Evolutionary conservation across 768 basidiomycete species (phyloP).

Genomic region (Pholiota conissans): DNA sequence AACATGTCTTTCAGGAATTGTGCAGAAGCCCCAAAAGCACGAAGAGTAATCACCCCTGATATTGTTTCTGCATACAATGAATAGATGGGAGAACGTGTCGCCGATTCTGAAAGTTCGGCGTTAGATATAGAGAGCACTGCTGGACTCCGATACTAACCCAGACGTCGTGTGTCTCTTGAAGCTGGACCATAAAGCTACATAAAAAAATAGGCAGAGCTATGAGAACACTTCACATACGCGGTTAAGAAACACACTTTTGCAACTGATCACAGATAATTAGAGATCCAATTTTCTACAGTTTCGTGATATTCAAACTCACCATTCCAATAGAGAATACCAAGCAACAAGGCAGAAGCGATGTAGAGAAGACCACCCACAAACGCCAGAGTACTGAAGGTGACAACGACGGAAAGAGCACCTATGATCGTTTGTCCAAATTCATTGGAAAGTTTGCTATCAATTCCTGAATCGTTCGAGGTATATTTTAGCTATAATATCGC

Average conservation of each 20-base stretch:
- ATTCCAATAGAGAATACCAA: slow-evolving; percentile 70
- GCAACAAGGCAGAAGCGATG: slow-evolving; percentile 51
- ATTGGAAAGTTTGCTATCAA: slow-evolving; percentile 82
- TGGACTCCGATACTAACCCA: slow-evolving; percentile 21
- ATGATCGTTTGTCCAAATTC: slow-evolving; percentile 80
- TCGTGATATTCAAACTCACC: slow-evolving; percentile 45
- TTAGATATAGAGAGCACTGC: background rate
- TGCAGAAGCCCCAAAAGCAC: slow-evolving; percentile 86
- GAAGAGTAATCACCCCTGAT: slow-evolving; percentile 48
- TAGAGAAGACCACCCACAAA: slow-evolving; percentile 79
- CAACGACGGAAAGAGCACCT: slow-evolving; percentile 65
- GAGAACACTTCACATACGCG: background rate
- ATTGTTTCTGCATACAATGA: slow-evolving; percentile 46
- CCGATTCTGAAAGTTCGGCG: slow-evolving; percentile 23
- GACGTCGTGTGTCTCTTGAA: slow-evolving; percentile 79
- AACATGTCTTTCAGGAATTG: slow-evolving; percentile 86
- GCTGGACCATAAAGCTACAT: slow-evolving; percentile 57
- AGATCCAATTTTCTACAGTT: no score
- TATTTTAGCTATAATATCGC: slow-evolving; percentile 78
- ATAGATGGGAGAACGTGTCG: slow-evolving; percentile 38
- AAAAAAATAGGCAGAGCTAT: slow-evolving; percentile 4
- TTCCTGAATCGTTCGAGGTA: slow-evolving; percentile 72
- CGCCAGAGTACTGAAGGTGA: slow-evolving; percentile 74
- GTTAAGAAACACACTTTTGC: slow-evolving; percentile 30
- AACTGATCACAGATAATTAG: no score